Conservation (phyloP, 306 rosid genomes). For the Lupinus albus region DNA sequence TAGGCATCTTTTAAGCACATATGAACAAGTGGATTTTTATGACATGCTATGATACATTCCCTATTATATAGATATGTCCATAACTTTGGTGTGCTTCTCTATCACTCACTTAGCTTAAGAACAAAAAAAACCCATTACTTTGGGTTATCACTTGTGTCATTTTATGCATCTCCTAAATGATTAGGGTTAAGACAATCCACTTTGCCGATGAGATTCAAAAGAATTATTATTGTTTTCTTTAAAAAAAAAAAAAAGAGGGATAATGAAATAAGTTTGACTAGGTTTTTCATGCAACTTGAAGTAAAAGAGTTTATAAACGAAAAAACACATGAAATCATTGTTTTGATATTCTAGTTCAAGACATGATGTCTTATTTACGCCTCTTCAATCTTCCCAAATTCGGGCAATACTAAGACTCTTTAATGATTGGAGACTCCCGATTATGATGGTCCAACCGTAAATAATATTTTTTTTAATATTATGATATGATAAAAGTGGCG, state of each 20-base stretch:
- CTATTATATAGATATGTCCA: neutral
- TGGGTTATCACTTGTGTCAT: conserved; percentile 17
- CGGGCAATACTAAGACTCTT: no score
- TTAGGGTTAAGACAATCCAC: conserved; percentile 8
- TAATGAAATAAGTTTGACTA: conserved; percentile 11
- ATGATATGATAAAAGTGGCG: conserved; percentile 2
- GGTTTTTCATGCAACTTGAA: neutral
- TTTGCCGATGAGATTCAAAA: neutral
- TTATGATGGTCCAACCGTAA: no score
- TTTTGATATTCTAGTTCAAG: no score
- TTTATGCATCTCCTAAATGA: conserved; percentile 24
- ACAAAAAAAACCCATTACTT: neutral
- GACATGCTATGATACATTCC: neutral
- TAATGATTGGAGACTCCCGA: no score
- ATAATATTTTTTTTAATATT: neutral
- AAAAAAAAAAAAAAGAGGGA: neutral
- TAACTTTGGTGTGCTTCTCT: neutral
- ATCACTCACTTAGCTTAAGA: neutral
- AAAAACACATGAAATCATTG: no score
- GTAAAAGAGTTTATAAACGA: no score
- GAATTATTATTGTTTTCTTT: neutral
- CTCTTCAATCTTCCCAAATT: no score
- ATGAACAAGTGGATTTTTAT: neutral
- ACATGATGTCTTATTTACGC: no score
- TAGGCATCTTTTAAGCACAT: conserved; percentile 16